phyloP scores from a whole-genome alignment of 2,329 filamentous ascomycete genomes.

The Geosmithia flava region DNA sequence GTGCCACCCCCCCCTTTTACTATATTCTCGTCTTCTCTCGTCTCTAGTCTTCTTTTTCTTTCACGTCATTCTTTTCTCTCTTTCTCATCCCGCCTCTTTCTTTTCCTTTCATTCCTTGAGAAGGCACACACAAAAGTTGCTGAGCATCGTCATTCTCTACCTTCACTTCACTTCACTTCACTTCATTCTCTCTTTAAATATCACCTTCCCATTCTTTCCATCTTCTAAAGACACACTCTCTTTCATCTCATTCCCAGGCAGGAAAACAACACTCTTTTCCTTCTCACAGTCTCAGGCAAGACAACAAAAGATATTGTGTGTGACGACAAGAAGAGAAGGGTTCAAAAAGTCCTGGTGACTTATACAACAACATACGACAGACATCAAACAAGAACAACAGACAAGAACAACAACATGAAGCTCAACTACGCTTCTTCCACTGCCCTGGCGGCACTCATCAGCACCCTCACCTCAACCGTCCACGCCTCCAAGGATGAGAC shows the following conservation, averaged over 20 bases:
- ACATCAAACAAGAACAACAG: not conserved
- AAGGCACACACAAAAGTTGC: not conserved
- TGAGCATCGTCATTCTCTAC: too few relatives aligned
- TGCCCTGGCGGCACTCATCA: slow-evolving; percentile 23
- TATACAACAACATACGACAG: not conserved
- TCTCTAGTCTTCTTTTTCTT: too few relatives aligned
- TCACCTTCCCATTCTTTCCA: too few relatives aligned
- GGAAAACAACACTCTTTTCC: not conserved
- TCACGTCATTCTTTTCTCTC: not conserved
- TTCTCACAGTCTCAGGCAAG: not conserved
- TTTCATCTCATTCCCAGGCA: not conserved
- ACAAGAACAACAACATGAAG: slow-evolving; percentile 18
- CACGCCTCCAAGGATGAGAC: slow-evolving; percentile 29
- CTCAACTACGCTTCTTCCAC: slow-evolving; percentile 9
- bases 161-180: too few relatives aligned
- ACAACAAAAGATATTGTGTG: not conserved
- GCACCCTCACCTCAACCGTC: slow-evolving; percentile 22
- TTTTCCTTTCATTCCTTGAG: not conserved
- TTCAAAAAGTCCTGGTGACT: not conserved
- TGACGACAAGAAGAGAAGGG: not conserved
- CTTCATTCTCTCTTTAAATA: too few relatives aligned
- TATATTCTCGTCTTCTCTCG: too few relatives aligned
- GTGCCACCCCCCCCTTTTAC: too few relatives aligned
- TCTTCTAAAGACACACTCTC: not conserved
- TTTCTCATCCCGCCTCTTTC: not conserved